Evolutionary conservation across 2,329 filamentous ascomycete species (phyloP), one percentile per base, ranked within the genome.

Genomic region (Ophiosphaerella herpotricha): DNA sequence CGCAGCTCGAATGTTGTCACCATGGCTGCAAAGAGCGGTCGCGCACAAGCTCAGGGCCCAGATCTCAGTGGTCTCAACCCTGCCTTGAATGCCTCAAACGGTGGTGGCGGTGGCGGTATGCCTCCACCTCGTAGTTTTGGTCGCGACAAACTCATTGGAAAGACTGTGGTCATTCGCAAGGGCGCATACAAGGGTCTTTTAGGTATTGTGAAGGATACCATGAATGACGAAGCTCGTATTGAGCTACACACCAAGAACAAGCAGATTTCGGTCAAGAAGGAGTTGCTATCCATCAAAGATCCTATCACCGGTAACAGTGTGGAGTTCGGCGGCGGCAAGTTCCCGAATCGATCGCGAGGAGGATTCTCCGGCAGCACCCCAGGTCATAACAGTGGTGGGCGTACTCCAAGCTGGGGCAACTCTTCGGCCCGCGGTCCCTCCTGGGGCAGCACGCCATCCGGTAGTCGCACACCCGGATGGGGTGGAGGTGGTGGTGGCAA

Each of bases 171-270:
- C 43, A 89, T 97, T 66, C 85, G 87, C 49, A 91, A 88, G 68
- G 94, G 94, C 24, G 86, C 88, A 18, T 91, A 93, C 79, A 99
- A 99, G 76, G 93, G 93, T 48, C 81, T 97, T 37, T 79, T 97
- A 36, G 94, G 94, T 63, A 96, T 97, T 59, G 92, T 99, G 63
- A 97, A 96, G 71, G 93, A 97, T 69, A 89, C 93, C 1, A 96
- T 90, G 6, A 92, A 95, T 63, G 84, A 84, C 3, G 85, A 89
- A 65, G 93, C 91, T 26, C 88, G 92, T 56, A 89, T 99, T 36
- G 94, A 99, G 75, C 78, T 99, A 34, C 93, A 97, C 70, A 92
- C 92, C 5, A 96, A 96, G 78, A 90, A 87, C 76, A 97, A 97
- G 79, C 88, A 90, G 13, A 85, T 97, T 54, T 91, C 88, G 7